Conservation (phyloP, 2,329 filamentous ascomycete genomes). For the Talaromyces sp. region DNA sequence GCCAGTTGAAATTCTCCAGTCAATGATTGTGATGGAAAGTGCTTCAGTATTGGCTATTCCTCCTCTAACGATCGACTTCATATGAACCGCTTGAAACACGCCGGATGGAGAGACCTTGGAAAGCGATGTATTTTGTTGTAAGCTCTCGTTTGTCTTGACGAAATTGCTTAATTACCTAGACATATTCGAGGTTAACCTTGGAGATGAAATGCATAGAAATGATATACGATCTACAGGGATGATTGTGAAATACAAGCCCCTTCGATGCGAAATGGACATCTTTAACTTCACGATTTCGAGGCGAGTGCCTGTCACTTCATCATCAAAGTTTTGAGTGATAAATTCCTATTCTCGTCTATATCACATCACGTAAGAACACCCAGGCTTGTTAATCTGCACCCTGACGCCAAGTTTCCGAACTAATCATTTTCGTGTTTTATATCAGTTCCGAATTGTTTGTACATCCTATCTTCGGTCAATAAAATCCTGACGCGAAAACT, state of each 20-base stretch:
- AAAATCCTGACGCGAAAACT: too few relatives aligned
- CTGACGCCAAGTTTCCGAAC: not conserved
- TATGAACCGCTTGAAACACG: too few relatives aligned
- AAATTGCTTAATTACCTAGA: not conserved
- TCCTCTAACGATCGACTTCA: too few relatives aligned
- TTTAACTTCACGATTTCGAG: not conserved
- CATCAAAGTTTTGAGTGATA: not conserved
- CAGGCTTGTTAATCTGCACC: not conserved
- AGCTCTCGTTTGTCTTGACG: not conserved
- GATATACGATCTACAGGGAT: not conserved
- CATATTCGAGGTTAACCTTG: not conserved
- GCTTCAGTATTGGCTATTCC: too few relatives aligned
- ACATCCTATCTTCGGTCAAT: not conserved
- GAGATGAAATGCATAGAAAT: not conserved
- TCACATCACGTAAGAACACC: not conserved
- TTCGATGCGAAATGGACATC: not conserved
- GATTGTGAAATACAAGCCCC: not conserved
- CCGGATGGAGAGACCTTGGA: not conserved
- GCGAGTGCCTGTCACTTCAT: not conserved
- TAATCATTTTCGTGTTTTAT: not conserved
- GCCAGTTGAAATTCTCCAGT: too few relatives aligned
- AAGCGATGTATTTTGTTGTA: not conserved
- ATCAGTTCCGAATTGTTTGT: not conserved
- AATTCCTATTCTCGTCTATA: not conserved
- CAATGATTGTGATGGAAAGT: too few relatives aligned